These are phyloP conservation scores for Luffa aegyptiaca DNA, from an alignment of 306 rosid genomes.

Conservation along the genomic window DNA sequence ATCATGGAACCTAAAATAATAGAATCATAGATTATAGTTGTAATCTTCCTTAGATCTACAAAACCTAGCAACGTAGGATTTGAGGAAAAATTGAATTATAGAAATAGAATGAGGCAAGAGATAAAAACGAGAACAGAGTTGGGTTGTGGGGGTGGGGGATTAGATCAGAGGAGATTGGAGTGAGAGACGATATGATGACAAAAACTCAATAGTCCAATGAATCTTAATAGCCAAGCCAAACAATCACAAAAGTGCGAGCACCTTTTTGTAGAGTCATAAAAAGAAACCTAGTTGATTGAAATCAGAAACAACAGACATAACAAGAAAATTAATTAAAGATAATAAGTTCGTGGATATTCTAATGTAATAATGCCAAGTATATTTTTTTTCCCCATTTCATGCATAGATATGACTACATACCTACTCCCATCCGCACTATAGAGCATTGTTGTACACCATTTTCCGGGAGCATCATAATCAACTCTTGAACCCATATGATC, in stretches of 20 bases:
- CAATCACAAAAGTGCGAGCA: background rate
- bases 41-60: background rate
- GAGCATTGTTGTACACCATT: conserved; percentile 71
- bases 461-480: conserved; percentile 88
- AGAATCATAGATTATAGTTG: background rate
- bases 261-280: background rate
- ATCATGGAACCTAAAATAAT: background rate
- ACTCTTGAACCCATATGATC: conserved; percentile 75
- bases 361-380: background rate
- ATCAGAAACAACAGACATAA: background rate
- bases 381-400: background rate
- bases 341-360: background rate
- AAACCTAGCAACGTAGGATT: background rate
- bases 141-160: too few relatives aligned
- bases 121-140: background rate
- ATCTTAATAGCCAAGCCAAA: background rate
- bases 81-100: background rate
- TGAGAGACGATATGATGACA: background rate
- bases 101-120: background rate
- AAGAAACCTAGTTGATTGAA: background rate
- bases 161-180: background rate
- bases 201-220: background rate
- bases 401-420: conserved; percentile 17
- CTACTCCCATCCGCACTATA: conserved; percentile 83
- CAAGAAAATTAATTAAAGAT: background rate